Evolutionary conservation across 306 rosid species (phyloP).

Genomic region (Myrica gale): DNA sequence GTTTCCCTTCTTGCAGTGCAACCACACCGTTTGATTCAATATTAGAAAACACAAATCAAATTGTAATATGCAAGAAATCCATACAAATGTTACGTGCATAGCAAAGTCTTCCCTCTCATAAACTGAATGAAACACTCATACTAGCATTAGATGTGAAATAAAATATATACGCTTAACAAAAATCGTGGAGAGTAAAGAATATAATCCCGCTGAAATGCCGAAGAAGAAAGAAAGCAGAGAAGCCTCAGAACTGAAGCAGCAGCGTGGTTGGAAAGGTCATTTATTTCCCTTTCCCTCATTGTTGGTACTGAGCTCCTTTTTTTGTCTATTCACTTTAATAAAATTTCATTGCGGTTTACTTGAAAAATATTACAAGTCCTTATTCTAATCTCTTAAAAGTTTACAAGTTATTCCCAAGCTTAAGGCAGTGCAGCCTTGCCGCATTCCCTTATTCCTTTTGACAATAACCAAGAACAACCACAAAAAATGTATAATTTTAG

Average conservation of each 20-base stretch:
- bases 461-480: no score
- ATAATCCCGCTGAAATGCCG: not conserved
- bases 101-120: not conserved
- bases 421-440: not conserved
- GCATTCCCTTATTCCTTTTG: not conserved
- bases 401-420: not conserved
- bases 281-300: not conserved
- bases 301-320: not conserved
- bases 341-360: not conserved
- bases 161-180: not conserved
- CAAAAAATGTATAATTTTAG: not conserved
- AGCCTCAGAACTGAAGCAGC: not conserved
- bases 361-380: not conserved
- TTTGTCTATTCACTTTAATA: not conserved
- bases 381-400: not conserved
- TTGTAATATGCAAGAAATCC: not conserved
- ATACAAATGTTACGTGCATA: not conserved
- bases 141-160: not conserved
- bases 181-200: not conserved
- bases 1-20: slow-evolving; percentile 30
- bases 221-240: not conserved
- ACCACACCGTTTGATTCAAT: slow-evolving; percentile 7
- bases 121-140: not conserved
- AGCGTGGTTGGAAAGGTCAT: not conserved
- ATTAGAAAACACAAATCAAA: not conserved